Evolutionary conservation across 2,329 filamentous ascomycete genomes (phyloP).

Genomic region (Ascocoryne sarcoides): DNA sequence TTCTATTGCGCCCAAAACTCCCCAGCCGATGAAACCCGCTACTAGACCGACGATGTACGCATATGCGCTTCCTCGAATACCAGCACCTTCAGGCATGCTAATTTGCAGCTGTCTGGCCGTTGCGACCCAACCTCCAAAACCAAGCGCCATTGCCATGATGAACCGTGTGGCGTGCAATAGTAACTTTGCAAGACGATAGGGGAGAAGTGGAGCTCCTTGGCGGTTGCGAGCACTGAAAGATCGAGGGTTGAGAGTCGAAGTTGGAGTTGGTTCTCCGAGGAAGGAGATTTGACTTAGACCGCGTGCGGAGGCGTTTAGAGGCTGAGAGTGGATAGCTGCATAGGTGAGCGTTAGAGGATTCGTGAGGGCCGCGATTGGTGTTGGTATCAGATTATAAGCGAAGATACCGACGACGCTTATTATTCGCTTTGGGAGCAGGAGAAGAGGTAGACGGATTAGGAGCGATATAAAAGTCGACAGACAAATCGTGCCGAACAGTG

Average conservation of each 20-base stretch:
- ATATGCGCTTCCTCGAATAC: conserved; percentile 73
- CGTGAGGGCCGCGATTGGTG: conserved; percentile 75
- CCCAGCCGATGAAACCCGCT: conserved; percentile 91
- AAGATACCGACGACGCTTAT: conserved; percentile 57
- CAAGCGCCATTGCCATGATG: conserved; percentile 82
- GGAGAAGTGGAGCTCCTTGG: conserved; percentile 52
- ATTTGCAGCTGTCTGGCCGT: conserved; percentile 73
- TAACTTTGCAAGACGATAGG: conserved; percentile 85
- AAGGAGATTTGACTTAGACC: conserved; percentile 77
- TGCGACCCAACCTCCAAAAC: conserved; percentile 94
- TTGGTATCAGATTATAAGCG: conserved; percentile 73
- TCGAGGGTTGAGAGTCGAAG: conserved; percentile 58
- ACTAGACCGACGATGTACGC: conserved; percentile 91
- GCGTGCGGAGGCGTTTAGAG: conserved; percentile 67
- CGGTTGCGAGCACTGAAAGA: conserved; percentile 38
- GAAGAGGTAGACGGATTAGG: conserved; percentile 72
- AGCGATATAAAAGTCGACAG: conserved; percentile 76
- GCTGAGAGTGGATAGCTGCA: conserved; percentile 84
- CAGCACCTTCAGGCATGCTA: conserved; percentile 38
- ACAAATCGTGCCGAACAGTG: conserved; percentile 87
- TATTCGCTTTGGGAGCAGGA: conserved; percentile 68
- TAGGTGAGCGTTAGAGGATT: conserved; percentile 91
- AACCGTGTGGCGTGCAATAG: conserved; percentile 84
- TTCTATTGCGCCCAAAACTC: conserved; percentile 83
- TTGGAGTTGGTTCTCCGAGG: conserved; percentile 62